phyloP scores from a whole-genome alignment of 805 yeast genomes.

The Naumovozyma dairenensis region DNA sequence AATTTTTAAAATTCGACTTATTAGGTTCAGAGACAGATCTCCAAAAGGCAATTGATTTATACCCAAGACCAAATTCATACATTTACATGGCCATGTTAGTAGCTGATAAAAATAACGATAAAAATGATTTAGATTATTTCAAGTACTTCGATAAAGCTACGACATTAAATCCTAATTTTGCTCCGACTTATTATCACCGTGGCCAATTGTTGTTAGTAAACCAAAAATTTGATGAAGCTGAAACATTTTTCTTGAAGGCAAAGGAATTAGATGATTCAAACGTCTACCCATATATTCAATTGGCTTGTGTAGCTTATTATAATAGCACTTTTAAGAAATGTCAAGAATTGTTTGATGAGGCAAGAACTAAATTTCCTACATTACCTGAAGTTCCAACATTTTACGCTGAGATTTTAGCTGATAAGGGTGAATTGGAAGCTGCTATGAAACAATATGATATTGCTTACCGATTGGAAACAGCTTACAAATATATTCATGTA shows the following conservation, averaged over 20 bases:
- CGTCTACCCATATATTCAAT: slow-evolving; percentile 79
- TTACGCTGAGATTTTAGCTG: slow-evolving; percentile 88
- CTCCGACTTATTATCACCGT: slow-evolving; percentile 85
- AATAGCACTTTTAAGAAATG: slow-evolving; percentile 45
- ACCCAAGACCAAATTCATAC: slow-evolving; percentile 74
- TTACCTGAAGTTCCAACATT: slow-evolving; percentile 90
- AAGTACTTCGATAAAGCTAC: slow-evolving; percentile 65
- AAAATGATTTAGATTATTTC: slow-evolving; percentile 56
- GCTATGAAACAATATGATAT: slow-evolving; percentile 80
- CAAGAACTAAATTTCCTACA: slow-evolving; percentile 68
- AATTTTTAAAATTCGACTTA: slow-evolving; percentile 69
- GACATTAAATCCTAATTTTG: slow-evolving; percentile 53
- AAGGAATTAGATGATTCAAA: slow-evolving; percentile 64
- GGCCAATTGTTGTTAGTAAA: slow-evolving; percentile 86
- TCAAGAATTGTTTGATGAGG: slow-evolving; percentile 56
- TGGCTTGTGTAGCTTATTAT: slow-evolving; percentile 86
- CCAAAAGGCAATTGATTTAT: slow-evolving; percentile 50
- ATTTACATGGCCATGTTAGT: slow-evolving; percentile 71
- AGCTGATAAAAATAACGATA: slow-evolving; percentile 72
- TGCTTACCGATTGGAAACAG: slow-evolving; percentile 74
- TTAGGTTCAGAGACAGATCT: slow-evolving; percentile 54
- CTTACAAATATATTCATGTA: slow-evolving; percentile 49
- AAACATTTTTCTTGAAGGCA: slow-evolving; percentile 64
- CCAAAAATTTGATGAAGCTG: slow-evolving; percentile 64
- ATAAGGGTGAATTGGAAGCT: slow-evolving; percentile 57